A percentile compares a stretch with the other conserved stretches of the same genome.
phyloP scores from a whole-genome alignment of 257 asterid species.

The Solanum rostratum region DNA sequence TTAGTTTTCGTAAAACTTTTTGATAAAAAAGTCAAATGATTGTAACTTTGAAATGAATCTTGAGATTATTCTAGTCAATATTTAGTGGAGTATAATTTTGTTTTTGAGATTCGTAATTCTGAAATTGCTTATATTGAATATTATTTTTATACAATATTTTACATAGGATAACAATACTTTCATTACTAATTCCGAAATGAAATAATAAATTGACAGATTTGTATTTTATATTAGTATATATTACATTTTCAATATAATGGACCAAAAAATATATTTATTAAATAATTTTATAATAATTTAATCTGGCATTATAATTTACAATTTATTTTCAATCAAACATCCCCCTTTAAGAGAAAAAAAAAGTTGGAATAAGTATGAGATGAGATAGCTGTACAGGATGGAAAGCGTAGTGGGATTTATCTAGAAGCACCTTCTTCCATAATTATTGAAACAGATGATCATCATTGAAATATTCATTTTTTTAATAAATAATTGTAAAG shows the following conservation, averaged over 20 bases:
- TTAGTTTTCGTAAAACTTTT: too few relatives aligned
- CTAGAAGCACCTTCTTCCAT: background rate
- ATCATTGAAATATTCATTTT: conserved; percentile 8
- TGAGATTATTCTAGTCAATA: background rate
- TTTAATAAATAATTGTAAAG: background rate
- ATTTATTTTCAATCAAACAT: too few relatives aligned
- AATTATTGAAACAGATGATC: background rate
- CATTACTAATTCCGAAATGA: too few relatives aligned
- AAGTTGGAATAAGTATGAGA: background rate
- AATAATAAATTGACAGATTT: too few relatives aligned
- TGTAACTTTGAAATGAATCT: background rate
- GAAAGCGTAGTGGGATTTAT: background rate
- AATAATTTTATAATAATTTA: background rate
- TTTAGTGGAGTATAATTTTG: background rate
- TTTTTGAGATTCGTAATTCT: background rate
- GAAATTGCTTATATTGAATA: background rate
- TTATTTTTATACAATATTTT: background rate
- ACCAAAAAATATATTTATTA: background rate
- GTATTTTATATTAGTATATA: background rate
- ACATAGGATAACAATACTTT: too few relatives aligned
- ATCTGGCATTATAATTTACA: too few relatives aligned
- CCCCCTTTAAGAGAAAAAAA: background rate
- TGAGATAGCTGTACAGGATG: background rate
- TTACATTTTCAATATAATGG: background rate
- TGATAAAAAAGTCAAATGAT: too few relatives aligned